Percentiles rank a stretch among this genome's conserved stretches.
These are phyloP conservation scores for Borealophlyctis nickersoniae DNA, from an alignment of 192 early-diverging fungal species.

Conservation along the genomic window DNA sequence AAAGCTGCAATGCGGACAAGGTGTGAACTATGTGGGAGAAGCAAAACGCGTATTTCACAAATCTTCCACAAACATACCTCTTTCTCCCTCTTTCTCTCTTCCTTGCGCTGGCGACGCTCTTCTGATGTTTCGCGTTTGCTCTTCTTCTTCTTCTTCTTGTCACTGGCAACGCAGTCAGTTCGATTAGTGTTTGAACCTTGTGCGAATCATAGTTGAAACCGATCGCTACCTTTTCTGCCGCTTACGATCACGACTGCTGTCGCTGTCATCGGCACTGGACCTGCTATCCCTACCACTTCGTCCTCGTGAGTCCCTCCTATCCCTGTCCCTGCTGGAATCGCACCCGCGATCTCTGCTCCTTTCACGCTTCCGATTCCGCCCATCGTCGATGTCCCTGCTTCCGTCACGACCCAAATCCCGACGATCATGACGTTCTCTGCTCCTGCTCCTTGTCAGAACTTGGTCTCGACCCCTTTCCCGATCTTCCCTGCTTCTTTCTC, in stretches of 20 bases:
- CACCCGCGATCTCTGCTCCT: neutral
- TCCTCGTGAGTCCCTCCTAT: neutral
- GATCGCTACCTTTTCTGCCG: neutral
- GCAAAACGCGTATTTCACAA: neutral
- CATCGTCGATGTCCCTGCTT: neutral
- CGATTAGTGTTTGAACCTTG: neutral
- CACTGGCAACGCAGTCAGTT: conserved; percentile 2
- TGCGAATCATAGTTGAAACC: neutral
- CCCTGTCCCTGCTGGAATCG: neutral
- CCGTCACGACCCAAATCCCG: neutral
- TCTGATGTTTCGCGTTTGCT: conserved; percentile 24
- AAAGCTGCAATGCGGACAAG: conserved; percentile 10
- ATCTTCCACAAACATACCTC: neutral
- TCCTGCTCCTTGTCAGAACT: neutral
- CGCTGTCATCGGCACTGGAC: neutral
- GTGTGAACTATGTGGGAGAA: no score
- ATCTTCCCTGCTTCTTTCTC: no score
- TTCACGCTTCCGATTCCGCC: neutral
- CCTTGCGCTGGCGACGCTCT: conserved; percentile 23
- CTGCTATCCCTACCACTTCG: neutral
- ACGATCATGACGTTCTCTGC: neutral
- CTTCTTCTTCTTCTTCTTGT: conserved; percentile 8
- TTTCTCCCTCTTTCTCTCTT: conserved; percentile 28
- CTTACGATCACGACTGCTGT: neutral
- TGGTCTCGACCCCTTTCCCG: neutral